phyloP scores from a whole-genome alignment of 768 basidiomycete species.

The Phylloporus sp. region DNA sequence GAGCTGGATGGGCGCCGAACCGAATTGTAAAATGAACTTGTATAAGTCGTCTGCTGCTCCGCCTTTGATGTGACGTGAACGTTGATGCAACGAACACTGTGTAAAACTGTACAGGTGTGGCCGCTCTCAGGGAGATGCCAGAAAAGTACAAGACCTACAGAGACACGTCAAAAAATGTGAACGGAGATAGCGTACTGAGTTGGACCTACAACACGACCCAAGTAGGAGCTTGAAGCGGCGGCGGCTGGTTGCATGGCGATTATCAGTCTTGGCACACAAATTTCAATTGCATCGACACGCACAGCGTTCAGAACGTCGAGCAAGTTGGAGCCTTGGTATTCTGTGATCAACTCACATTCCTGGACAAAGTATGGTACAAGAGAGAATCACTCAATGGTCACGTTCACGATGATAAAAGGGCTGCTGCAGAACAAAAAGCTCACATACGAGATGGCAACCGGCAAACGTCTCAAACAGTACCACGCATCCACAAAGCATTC shows the following conservation, averaged over 20 bases:
- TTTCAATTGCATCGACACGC: neutral
- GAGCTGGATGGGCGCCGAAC: neutral
- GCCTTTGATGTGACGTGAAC: too few species aligned
- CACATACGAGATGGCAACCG: slow-evolving; percentile 14
- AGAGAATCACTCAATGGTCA: neutral
- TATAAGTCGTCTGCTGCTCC: neutral
- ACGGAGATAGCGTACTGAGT: too few species aligned
- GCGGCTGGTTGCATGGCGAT: neutral
- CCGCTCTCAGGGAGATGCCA: too few species aligned
- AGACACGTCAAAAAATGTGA: too few species aligned
- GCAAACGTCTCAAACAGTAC: slow-evolving; percentile 8
- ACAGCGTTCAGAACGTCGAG: neutral
- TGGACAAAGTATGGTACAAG: neutral
- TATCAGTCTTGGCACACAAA: neutral
- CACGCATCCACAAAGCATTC: neutral
- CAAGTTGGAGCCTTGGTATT: neutral
- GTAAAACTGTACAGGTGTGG: slow-evolving; percentile 2
- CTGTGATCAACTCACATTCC: neutral
- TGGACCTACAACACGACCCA: neutral
- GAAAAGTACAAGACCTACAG: too few species aligned
- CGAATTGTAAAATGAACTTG: neutral
- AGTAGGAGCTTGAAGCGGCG: too few species aligned
- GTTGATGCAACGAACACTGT: neutral
- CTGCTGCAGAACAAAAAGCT: slow-evolving; percentile 15
- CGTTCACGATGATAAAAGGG: neutral